phyloP scores from a whole-genome alignment of 768 basidiomycete genomes.

The Trametopsis cervina region DNA sequence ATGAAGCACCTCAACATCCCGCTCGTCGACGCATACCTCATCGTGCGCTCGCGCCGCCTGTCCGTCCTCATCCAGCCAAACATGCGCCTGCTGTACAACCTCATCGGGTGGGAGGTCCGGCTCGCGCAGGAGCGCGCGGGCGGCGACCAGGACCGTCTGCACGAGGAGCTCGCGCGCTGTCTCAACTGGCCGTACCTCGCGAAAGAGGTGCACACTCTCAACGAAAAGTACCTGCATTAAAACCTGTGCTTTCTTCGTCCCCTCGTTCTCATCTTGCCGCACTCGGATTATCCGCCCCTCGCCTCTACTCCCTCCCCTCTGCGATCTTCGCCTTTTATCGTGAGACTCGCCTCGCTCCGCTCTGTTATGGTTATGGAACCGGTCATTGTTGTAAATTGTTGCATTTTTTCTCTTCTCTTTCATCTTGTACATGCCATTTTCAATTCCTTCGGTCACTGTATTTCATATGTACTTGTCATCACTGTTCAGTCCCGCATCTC shows the following conservation, averaged over 20 bases:
- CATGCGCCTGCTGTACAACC: conserved; percentile 90
- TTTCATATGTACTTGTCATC: neutral
- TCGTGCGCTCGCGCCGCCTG: conserved; percentile 84
- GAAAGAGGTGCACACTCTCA: conserved; percentile 77
- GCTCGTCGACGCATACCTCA: conserved; percentile 89
- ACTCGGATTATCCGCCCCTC: too few relatives aligned
- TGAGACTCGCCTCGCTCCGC: neutral
- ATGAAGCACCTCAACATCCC: conserved; percentile 87
- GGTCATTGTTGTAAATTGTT: neutral
- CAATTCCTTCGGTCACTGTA: neutral
- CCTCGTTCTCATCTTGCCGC: neutral
- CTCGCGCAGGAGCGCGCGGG: conserved; percentile 72
- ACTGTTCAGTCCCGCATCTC: neutral
- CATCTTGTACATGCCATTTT: neutral
- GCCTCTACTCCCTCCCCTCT: too few relatives aligned
- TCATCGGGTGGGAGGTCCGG: conserved; percentile 91
- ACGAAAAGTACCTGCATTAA: conserved; percentile 66
- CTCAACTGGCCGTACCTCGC: conserved; percentile 83
- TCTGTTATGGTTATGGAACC: neutral
- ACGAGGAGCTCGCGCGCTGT: conserved; percentile 56
- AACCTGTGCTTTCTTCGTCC: neutral
- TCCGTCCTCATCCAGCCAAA: conserved; percentile 94
- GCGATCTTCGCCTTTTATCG: too few relatives aligned
- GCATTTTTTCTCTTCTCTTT: neutral
- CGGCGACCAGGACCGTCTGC: conserved; percentile 37